Evolutionary conservation across 2,329 filamentous ascomycete species (phyloP).

Genomic region (Alternaria arborescens): DNA sequence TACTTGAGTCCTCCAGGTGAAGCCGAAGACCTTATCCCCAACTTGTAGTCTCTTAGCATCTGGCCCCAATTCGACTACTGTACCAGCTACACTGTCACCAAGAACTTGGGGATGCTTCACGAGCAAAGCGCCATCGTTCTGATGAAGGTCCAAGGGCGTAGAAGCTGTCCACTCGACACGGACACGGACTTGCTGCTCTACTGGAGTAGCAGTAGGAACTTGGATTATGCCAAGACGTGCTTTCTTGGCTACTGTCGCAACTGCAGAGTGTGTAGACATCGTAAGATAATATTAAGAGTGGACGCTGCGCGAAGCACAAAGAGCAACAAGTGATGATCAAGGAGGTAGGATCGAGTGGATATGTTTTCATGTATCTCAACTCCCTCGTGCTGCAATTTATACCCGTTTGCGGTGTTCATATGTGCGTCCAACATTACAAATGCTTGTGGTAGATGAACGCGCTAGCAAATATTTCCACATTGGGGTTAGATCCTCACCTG

Average conservation of each 20-base stretch:
- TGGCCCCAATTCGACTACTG: conserved; percentile 61
- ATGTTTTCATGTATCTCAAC: neutral
- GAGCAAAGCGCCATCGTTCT: conserved; percentile 67
- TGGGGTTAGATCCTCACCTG: neutral
- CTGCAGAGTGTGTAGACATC: conserved; percentile 50
- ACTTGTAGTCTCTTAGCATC: conserved; percentile 56
- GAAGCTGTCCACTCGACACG: conserved; percentile 67
- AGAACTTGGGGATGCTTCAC: conserved; percentile 61
- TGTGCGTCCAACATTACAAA: conserved; percentile 10
- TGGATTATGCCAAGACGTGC: conserved; percentile 47
- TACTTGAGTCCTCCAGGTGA: conserved; percentile 55
- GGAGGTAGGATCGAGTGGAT: neutral
- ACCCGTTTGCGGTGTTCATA: too few species aligned
- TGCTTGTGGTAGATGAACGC: neutral
- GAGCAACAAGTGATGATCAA: neutral
- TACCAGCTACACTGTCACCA: conserved; percentile 63
- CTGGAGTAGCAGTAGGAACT: conserved; percentile 47
- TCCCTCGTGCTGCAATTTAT: too few species aligned
- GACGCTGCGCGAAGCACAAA: neutral
- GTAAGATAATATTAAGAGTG: neutral
- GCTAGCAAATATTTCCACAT: conserved; percentile 17
- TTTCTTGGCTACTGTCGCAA: conserved; percentile 53
- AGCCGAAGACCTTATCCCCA: conserved; percentile 66
- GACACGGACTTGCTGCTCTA: conserved; percentile 61
- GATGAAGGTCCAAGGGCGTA: conserved; percentile 69